A percentile compares a stretch with the other conserved stretches of the same genome.
Conservation (phyloP, 2,329 filamentous ascomycete genomes). For the Hymenoscyphus fructigenus region DNA sequence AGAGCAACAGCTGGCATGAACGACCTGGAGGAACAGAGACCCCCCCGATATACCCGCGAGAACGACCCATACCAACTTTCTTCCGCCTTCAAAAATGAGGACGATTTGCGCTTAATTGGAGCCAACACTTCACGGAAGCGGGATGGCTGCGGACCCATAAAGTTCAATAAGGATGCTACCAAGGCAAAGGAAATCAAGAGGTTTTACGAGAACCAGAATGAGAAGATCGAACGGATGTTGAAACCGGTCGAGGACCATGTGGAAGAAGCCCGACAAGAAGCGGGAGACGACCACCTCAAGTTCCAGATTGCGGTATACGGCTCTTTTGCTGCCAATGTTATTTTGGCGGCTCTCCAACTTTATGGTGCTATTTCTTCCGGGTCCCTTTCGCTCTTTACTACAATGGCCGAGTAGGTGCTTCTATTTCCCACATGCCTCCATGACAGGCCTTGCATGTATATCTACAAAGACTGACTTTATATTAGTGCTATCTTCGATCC, state of each 20-base stretch:
- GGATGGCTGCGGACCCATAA: conserved; percentile 44
- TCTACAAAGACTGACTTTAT: not conserved
- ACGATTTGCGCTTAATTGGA: conserved; percentile 73
- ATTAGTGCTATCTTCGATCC: conserved; percentile 78
- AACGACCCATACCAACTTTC: conserved; percentile 83
- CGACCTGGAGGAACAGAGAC: conserved; percentile 44
- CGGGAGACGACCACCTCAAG: conserved; percentile 77
- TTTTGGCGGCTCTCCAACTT: conserved; percentile 77
- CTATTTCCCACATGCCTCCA: not conserved
- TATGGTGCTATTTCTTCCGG: conserved; percentile 85
- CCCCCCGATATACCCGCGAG: conserved; percentile 41
- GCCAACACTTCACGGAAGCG: conserved; percentile 81
- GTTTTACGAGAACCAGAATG: conserved; percentile 91
- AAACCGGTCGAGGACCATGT: conserved; percentile 92
- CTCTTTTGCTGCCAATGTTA: conserved; percentile 75
- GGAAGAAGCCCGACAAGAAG: conserved; percentile 71
- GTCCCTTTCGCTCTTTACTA: conserved; percentile 95
- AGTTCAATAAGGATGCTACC: conserved; percentile 39
- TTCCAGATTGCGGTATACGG: conserved; percentile 66
- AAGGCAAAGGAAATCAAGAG: conserved; percentile 56
- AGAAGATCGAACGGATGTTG: conserved; percentile 86
- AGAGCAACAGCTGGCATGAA: conserved; percentile 30
- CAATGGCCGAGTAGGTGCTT: conserved; percentile 71
- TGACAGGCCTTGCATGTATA: not conserved
- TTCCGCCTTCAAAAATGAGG: conserved; percentile 71